Percentiles rank a stretch among this genome's conserved stretches.
These are phyloP conservation scores for Penicillium subrubescens DNA, from an alignment of 495 filamentous ascomycete species.

Conservation along the genomic window DNA sequence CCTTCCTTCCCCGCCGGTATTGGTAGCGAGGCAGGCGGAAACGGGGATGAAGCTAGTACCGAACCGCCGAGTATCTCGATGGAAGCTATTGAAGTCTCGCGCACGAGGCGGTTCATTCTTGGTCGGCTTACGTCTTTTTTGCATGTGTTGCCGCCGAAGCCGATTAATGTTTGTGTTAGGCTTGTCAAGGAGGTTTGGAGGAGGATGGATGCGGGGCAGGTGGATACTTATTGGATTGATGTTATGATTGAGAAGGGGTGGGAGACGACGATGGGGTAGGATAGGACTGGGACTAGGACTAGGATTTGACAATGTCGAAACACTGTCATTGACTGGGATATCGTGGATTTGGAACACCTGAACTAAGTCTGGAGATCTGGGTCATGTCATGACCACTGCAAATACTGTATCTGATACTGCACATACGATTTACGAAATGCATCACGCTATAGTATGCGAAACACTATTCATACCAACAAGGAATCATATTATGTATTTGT, in stretches of 20 bases:
- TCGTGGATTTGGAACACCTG: no score
- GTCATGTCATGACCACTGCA: not conserved
- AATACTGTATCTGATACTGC: not conserved
- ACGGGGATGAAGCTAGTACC: slow-evolving; percentile 11
- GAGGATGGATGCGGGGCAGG: slow-evolving; percentile 47
- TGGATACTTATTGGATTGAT: slow-evolving; percentile 55
- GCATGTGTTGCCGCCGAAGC: slow-evolving; percentile 55
- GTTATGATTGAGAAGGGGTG: slow-evolving; percentile 60
- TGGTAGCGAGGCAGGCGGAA: not conserved
- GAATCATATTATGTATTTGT: slow-evolving; percentile 14
- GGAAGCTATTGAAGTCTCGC: slow-evolving; percentile 50
- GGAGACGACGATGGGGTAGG: slow-evolving; percentile 55
- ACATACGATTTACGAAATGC: not conserved
- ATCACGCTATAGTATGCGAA: not conserved
- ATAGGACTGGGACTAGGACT: not conserved
- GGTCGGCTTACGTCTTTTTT: slow-evolving; percentile 50
- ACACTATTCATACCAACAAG: not conserved
- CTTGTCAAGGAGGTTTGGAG: slow-evolving; percentile 56
- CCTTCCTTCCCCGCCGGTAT: not conserved
- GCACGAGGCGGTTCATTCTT: slow-evolving; percentile 48
- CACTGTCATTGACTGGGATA: no score
- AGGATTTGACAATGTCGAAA: not conserved
- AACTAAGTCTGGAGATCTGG: not conserved
- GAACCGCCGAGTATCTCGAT: slow-evolving; percentile 40
- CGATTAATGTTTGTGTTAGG: slow-evolving; percentile 49